phyloP scores from a whole-genome alignment of 345 rosid species.

The Eucalyptus tenuipes region DNA sequence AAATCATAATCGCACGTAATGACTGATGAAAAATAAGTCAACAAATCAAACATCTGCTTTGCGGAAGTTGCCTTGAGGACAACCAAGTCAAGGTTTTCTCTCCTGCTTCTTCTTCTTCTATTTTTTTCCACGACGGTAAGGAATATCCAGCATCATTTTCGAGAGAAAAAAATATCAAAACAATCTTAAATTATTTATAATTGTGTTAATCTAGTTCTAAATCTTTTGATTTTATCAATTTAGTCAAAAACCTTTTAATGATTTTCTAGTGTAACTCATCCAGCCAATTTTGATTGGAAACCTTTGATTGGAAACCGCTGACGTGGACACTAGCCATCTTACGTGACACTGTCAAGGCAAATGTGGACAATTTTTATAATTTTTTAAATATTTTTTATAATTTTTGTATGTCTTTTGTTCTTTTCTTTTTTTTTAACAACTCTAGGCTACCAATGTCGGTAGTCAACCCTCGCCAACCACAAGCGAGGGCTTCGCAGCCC shows the following conservation, averaged over 20 bases:
- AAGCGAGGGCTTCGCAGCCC: rapidly evolving
- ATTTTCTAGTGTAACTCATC: background rate
- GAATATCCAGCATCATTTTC: background rate
- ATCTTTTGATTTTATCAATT: too few relatives aligned
- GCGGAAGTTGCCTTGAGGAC: background rate
- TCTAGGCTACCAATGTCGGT: background rate
- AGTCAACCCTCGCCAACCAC: background rate
- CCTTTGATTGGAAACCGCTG: too few relatives aligned
- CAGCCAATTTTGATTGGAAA: too few relatives aligned
- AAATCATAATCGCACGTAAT: background rate
- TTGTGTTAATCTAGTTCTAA: background rate
- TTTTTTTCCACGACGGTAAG: background rate
- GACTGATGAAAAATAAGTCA: background rate
- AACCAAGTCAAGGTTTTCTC: background rate
- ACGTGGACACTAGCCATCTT: background rate
- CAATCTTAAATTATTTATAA: too few relatives aligned
- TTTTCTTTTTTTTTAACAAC: too few relatives aligned
- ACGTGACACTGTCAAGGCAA: background rate
- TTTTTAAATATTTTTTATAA: too few relatives aligned
- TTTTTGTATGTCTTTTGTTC: too few relatives aligned
- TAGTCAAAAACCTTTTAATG: background rate
- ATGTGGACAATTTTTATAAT: too few relatives aligned
- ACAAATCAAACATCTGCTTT: background rate
- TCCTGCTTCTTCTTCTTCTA: background rate
- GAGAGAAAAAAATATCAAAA: too few relatives aligned